Evolutionary conservation across 2,329 filamentous ascomycete genomes (phyloP).

Genomic region (Fusarium beomiforme): DNA sequence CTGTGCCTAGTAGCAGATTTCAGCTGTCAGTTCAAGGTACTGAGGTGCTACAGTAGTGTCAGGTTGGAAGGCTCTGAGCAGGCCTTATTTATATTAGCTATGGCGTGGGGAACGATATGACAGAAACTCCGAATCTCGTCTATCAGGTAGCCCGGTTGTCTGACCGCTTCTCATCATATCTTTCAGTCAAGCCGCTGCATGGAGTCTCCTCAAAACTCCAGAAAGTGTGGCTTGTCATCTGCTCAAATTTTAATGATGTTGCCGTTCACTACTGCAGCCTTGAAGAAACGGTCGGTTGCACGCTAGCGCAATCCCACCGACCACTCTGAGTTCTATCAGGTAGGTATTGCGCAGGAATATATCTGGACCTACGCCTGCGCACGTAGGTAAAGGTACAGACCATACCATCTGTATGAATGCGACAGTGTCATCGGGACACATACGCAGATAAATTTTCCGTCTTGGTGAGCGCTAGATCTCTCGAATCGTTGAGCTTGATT

Average conservation of each 20-base stretch:
- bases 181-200: background rate
- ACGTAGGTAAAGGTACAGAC: conserved; percentile 20
- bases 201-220: background rate
- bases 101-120: conserved; percentile 14
- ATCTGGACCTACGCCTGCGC: conserved; percentile 28
- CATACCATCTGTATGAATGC: conserved; percentile 40
- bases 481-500: conserved; percentile 5
- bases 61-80: conserved; percentile 24
- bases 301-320: conserved; percentile 32
- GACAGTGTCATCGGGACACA: conserved; percentile 47
- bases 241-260: conserved; percentile 20
- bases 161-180: background rate
- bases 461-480: conserved; percentile 19
- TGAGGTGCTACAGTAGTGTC: too few species aligned
- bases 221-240: conserved; percentile 9
- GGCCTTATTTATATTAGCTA: conserved; percentile 19
- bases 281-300: conserved; percentile 28
- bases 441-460: conserved; percentile 39
- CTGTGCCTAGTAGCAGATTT: conserved; percentile 23
- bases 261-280: conserved; percentile 12
- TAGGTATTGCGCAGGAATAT: conserved; percentile 19
- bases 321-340: conserved; percentile 15
- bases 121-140: background rate
- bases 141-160: background rate
- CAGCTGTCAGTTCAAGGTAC: conserved; percentile 38